Conservation (phyloP, 768 basidiomycete genomes). For the Boletus vermiculosoides region DNA sequence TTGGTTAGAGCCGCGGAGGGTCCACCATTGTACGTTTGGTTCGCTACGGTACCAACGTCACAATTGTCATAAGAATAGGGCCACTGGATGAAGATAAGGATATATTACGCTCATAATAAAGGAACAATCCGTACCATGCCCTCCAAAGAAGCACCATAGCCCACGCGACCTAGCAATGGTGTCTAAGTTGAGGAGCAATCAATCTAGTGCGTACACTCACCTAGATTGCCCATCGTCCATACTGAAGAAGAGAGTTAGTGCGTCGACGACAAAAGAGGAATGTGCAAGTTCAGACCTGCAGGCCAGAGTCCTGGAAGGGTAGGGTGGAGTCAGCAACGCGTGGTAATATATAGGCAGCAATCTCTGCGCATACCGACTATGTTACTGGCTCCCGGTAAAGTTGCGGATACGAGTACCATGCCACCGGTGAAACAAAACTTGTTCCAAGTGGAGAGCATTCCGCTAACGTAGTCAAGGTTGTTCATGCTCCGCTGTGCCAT, state of each 20-base stretch:
- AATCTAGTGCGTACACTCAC: conserved; percentile 27
- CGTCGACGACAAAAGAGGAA: background rate
- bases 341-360: background rate
- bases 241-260: conserved; percentile 33
- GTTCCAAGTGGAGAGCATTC: conserved; percentile 73
- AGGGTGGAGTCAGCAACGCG: background rate
- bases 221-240: conserved; percentile 81
- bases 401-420: conserved; percentile 66
- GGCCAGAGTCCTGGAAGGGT: conserved; percentile 63
- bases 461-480: conserved; percentile 69
- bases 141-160: conserved; percentile 84
- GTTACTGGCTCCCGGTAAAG: conserved; percentile 63
- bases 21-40: conserved; percentile 71
- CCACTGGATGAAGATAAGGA: conserved; percentile 46
- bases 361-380: conserved; percentile 39
- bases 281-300: conserved; percentile 36
- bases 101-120: background rate
- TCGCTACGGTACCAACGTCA: conserved; percentile 88
- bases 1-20: conserved; percentile 59
- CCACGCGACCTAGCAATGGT: conserved; percentile 60
- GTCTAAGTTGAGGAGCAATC: background rate
- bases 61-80: conserved; percentile 84
- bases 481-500: conserved; percentile 65
- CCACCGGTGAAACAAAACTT: conserved; percentile 96
- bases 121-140: conserved; percentile 56